Evolutionary conservation across 352 stramenopile species (phyloP), one percentile per base, ranked within the genome.

Genomic region (Globisporangium apiculatum): DNA sequence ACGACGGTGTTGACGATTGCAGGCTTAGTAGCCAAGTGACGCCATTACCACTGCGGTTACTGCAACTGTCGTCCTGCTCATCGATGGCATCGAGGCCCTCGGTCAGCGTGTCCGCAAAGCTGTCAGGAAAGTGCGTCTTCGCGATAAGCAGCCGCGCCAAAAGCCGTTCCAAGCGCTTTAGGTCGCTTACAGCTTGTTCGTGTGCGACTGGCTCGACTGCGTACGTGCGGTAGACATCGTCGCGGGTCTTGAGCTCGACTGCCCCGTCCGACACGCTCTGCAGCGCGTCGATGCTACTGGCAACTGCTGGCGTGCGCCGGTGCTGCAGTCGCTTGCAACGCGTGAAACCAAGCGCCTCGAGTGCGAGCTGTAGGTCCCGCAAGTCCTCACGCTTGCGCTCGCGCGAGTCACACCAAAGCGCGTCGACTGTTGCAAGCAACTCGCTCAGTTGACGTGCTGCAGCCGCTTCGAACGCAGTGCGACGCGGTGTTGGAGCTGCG

Each of bases 401-500:
- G n/a, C 70, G 79, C 73, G 73, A 84, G 38, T 81, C 63, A 31
- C 66, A 64, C 77, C 77, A 87, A 2, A 77, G n/a, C 18, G 57
- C 65, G 17, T 84, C 73, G 0, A 65, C 62, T 0, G 57, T 31
- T 4, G 18, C 57, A 38, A 64, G 54, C 24, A 70, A 60, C 3
- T 10, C 51, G 6, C 12, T 31, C 38, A 66, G 40, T 11, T 38
- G n/a, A 12, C 43, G n/a, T 14, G 53, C 37, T 7, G 57, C 58
- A 46, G 51, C 45, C 6, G 47, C 37, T 4, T 49, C n/a, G 41
- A 53, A 35, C 3, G 15, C 9, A 7, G n/a, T 7, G 15, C 45
- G 24, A 3, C 40, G 58, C 11, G 15, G 15, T 38, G 55, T 7
- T 4, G 35, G 24, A 31, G 24, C 24, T 31, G 24, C 24, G 24